Evolutionary conservation across 2,329 filamentous ascomycete genomes (phyloP).

Genomic region (Ophiostoma piceae): DNA sequence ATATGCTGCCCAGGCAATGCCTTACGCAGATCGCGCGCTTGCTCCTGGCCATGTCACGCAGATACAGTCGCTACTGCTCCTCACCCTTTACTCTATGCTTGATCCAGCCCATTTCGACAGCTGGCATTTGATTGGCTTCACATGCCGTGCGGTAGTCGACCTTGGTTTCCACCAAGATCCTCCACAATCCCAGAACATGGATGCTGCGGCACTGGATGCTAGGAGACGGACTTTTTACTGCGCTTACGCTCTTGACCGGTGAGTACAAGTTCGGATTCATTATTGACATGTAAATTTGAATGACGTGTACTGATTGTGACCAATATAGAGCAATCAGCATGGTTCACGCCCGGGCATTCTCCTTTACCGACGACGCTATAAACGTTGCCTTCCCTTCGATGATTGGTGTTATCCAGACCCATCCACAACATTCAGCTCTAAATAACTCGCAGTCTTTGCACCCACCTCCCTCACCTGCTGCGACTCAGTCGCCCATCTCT

Average conservation of each 20-base stretch:
- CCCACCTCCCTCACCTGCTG: conserved; percentile 40
- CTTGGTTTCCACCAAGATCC: conserved; percentile 91
- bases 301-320: not conserved
- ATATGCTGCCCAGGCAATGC: conserved; percentile 60
- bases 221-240: conserved; percentile 84
- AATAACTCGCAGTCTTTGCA: conserved; percentile 26
- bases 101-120: conserved; percentile 89
- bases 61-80: conserved; percentile 78
- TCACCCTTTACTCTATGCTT: conserved; percentile 84
- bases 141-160: conserved; percentile 80
- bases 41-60: conserved; percentile 78
- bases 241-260: conserved; percentile 85
- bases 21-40: conserved; percentile 74
- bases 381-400: conserved; percentile 70
- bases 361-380: conserved; percentile 84
- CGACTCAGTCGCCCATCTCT: conserved; percentile 29
- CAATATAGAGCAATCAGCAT: conserved; percentile 67
- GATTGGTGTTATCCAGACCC: conserved; percentile 27
- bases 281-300: no score
- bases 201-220: conserved; percentile 66
- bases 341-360: conserved; percentile 81
- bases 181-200: conserved; percentile 60
- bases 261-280: conserved; percentile 29
- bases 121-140: conserved; percentile 90
- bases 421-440: not conserved